A percentile compares a stretch with the other conserved stretches of the same genome.
Evolutionary conservation across 306 rosid genomes (phyloP).

Genomic region (Fragaria nilgerrensis): DNA sequence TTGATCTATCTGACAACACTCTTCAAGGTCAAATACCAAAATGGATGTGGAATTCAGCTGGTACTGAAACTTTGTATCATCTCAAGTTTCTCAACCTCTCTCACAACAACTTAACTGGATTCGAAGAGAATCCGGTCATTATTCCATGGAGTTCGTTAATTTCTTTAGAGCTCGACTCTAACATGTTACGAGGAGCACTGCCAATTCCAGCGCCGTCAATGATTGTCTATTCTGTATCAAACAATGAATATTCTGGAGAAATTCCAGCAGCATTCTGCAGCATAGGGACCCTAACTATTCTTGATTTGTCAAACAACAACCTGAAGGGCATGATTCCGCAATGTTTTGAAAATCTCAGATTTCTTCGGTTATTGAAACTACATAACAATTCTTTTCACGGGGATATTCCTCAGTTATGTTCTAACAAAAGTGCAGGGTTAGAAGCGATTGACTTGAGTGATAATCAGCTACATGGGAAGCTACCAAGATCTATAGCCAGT

Average conservation of each 20-base stretch:
- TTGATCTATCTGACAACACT: conserved; percentile 22
- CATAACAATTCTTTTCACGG: conserved; percentile 4
- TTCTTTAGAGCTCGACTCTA: neutral
- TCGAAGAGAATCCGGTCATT: neutral
- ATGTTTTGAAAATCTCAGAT: conserved; percentile 13
- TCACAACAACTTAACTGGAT: conserved; percentile 15
- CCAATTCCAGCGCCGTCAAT: conserved; percentile 15
- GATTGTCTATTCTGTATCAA: accelerated
- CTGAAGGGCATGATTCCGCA: conserved; percentile 17
- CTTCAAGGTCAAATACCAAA: conserved; percentile 39
- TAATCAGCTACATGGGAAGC: too few species aligned
- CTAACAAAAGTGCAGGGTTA: too few species aligned
- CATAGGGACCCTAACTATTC: neutral
- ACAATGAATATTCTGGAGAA: neutral
- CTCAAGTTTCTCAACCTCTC: neutral
- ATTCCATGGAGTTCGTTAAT: neutral
- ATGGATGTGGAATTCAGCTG: conserved; percentile 14
- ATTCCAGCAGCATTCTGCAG: conserved; percentile 17
- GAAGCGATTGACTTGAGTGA: too few species aligned
- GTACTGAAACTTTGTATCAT: conserved; percentile 1
- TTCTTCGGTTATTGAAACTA: neutral
- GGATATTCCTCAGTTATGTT: neutral
- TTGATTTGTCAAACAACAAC: too few species aligned
- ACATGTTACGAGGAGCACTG: conserved; percentile 16
- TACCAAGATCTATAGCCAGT: too few species aligned